These are phyloP conservation scores for Suhomyces canberraensis DNA, from an alignment of 805 yeast genomes.

Conservation along the genomic window DNA sequence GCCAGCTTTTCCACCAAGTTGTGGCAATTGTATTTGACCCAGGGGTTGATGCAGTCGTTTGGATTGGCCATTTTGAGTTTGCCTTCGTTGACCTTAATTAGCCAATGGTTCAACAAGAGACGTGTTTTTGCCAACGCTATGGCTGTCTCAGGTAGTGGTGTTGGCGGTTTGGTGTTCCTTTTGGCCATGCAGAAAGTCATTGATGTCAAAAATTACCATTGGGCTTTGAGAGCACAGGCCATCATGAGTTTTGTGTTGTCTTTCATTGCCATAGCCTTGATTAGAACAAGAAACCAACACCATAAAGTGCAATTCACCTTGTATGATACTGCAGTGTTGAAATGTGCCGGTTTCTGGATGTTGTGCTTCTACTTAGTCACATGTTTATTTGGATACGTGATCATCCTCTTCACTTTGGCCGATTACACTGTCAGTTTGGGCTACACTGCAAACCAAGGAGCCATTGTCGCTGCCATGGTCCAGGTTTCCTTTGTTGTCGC, in stretches of 20 bases:
- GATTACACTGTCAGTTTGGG: constrained; percentile 62
- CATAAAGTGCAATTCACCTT: constrained; percentile 23
- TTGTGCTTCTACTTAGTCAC: constrained; percentile 39
- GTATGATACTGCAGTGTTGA: constrained; percentile 41
- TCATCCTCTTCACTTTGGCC: constrained; percentile 55
- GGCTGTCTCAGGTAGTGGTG: constrained; percentile 50
- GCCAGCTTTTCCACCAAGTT: constrained; percentile 57
- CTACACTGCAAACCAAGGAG: constrained; percentile 50
- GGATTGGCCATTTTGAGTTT: constrained; percentile 56
- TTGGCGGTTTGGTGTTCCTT: constrained; percentile 50
- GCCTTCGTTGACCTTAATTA: constrained; percentile 57
- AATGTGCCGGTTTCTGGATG: constrained; percentile 42
- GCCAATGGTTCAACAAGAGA: constrained; percentile 67
- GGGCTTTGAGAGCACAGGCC: constrained; percentile 52
- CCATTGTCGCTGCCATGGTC: constrained; percentile 58
- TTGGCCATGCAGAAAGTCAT: constrained; percentile 47
- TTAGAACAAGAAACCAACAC: constrained; percentile 8
- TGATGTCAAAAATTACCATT: constrained; percentile 32
- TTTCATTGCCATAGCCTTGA: constrained; percentile 18
- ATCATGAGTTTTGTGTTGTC: constrained; percentile 31
- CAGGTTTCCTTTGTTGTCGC: constrained; percentile 55
- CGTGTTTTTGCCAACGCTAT: constrained; percentile 54
- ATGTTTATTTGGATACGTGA: constrained; percentile 60
- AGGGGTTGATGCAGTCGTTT: constrained; percentile 61
- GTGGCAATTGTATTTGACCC: constrained; percentile 69